Evolutionary conservation across 805 yeast genomes (phyloP).

Genomic region (Saitoella complicata): DNA sequence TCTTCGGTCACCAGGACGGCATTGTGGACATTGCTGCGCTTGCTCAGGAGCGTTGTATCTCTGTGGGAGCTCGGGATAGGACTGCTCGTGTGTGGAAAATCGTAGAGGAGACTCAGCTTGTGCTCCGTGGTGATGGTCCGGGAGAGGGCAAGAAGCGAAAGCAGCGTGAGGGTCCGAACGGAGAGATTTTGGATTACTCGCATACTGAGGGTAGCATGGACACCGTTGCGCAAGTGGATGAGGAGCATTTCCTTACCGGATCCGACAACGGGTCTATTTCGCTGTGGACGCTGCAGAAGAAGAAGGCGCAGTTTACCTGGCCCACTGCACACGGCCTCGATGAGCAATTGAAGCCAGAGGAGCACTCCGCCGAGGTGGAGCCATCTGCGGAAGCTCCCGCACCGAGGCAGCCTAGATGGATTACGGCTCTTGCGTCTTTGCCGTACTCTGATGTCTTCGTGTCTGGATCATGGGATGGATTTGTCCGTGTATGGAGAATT

Average conservation of each 20-base stretch:
- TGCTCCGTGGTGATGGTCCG: constrained; percentile 78
- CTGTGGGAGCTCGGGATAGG: constrained; percentile 89
- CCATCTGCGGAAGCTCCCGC: constrained; percentile 25
- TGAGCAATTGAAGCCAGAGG: constrained; percentile 31
- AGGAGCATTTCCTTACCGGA: constrained; percentile 83
- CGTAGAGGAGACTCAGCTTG: constrained; percentile 83
- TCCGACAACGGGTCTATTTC: constrained; percentile 82
- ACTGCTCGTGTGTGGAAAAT: constrained; percentile 95
- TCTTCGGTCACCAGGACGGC: constrained; percentile 90
- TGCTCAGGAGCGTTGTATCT: constrained; percentile 78
- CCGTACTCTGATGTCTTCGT: constrained; percentile 76
- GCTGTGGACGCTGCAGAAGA: constrained; percentile 82
- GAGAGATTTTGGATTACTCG: constrained; percentile 17
- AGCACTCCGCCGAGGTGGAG: constrained; percentile 35
- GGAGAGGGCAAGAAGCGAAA: constrained; percentile 18
- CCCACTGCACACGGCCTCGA: constrained; percentile 65
- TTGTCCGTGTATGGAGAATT: constrained; percentile 62
- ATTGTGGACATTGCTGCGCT: constrained; percentile 71
- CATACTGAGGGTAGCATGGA: constrained; percentile 78
- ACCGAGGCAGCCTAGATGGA: constrained; percentile 63
- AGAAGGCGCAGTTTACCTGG: constrained; percentile 61
- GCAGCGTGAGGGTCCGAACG: constrained; percentile 18
- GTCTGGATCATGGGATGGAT: constrained; percentile 80
- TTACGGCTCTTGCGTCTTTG: constrained; percentile 63
- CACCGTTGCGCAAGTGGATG: constrained; percentile 80